Percentiles rank a stretch among this genome's conserved stretches.
Conservation (phyloP, 345 rosid genomes). For the Combretum micranthum region DNA sequence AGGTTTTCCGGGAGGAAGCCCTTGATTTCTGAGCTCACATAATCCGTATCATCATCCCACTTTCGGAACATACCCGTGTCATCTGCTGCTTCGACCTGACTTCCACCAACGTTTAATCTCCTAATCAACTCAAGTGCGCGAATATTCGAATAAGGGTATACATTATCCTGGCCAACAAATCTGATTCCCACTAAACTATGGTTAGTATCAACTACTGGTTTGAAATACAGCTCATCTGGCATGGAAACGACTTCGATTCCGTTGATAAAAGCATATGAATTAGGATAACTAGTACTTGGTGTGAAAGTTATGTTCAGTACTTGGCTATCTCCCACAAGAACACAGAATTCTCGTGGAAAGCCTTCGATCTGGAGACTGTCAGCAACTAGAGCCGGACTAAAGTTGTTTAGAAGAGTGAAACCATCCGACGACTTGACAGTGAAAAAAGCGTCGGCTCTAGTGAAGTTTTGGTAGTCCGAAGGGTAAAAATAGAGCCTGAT, state of each 20-base stretch:
- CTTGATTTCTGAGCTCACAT: neutral
- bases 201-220: rapidly evolving
- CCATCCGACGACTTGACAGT: slow-evolving; percentile 13
- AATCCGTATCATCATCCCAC: slow-evolving; percentile 21
- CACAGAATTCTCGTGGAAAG: slow-evolving; percentile 6
- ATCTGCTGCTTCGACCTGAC: neutral
- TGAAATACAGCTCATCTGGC: slow-evolving; percentile 24
- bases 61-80: slow-evolving; percentile 30
- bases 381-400: slow-evolving; percentile 13
- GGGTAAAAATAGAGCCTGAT: slow-evolving; percentile 21
- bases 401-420: slow-evolving; percentile 21
- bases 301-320: slow-evolving; percentile 25
- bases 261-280: slow-evolving; percentile 26
- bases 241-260: slow-evolving; percentile 34
- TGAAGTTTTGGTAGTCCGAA: neutral
- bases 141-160: neutral
- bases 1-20: slow-evolving; percentile 6
- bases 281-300: slow-evolving; percentile 9
- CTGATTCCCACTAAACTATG: neutral
- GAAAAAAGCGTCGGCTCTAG: slow-evolving; percentile 12
- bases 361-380: too few relatives aligned
- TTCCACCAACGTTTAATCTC: slow-evolving; percentile 34
- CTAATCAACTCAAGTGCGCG: slow-evolving; percentile 23
- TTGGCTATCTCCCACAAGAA: neutral
- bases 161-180: neutral